Evolutionary conservation across 2,329 filamentous ascomycete species (phyloP).

Genomic region (Monosporascus sp.): DNA sequence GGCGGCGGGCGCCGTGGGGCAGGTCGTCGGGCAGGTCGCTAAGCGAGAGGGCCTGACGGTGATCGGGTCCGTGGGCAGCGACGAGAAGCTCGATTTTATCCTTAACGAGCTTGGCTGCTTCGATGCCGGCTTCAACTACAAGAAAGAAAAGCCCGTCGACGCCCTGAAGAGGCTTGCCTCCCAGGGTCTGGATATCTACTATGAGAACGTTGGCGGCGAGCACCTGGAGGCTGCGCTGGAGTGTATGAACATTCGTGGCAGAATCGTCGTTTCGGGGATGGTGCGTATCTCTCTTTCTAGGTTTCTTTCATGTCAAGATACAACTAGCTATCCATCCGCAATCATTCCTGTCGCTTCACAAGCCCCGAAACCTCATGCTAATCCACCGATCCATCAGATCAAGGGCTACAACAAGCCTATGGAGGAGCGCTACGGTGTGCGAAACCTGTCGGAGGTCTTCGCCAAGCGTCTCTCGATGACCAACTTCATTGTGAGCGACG

Average conservation of each 20-base stretch:
- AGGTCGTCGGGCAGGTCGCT: constrained; percentile 69
- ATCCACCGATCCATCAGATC: constrained; percentile 41
- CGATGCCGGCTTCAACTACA: constrained; percentile 75
- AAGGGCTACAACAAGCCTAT: constrained; percentile 63
- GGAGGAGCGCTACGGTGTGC: constrained; percentile 58
- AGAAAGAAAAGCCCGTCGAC: constrained; percentile 62
- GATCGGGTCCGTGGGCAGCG: constrained; percentile 72
- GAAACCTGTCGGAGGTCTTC: constrained; percentile 61
- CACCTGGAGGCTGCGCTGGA: constrained; percentile 58
- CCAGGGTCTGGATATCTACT: constrained; percentile 74
- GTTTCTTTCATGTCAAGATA: constrained; percentile 5
- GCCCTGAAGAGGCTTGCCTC: constrained; percentile 63
- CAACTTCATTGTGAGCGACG: constrained; percentile 70
- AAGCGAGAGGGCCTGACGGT: constrained; percentile 71
- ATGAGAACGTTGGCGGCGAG: constrained; percentile 76
- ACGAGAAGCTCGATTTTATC: constrained; percentile 70
- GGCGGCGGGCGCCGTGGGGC: constrained; percentile 69
- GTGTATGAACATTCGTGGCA: constrained; percentile 57
- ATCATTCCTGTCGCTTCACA: too few relatives aligned
- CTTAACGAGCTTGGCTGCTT: constrained; percentile 64
- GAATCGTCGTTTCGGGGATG: constrained; percentile 60
- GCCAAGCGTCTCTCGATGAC: constrained; percentile 66
- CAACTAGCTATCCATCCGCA: too few relatives aligned
- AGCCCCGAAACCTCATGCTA: too few relatives aligned
- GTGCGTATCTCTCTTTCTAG: constrained; percentile 35